Conservation (phyloP, 1,284 basidiomycete species). For the Malassezia sympodialis region DNA sequence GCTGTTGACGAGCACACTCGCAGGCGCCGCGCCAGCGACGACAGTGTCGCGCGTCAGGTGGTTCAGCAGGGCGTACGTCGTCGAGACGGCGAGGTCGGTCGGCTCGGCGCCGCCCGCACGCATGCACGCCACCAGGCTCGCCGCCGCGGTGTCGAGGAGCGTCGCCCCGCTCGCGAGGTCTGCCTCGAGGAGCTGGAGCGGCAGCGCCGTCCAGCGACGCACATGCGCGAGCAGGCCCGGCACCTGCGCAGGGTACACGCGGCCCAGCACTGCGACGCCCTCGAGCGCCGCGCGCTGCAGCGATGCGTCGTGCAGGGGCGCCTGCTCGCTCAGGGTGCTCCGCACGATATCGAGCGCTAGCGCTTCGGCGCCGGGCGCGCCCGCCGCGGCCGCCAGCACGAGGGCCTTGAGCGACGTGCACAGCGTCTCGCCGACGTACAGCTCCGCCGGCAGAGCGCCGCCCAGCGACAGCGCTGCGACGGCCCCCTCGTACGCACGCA, state of each 20-base stretch:
- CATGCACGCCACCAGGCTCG: conserved; percentile 78
- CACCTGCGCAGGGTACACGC: conserved; percentile 72
- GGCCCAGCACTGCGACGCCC: conserved; percentile 66
- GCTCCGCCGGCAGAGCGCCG: conserved; percentile 13
- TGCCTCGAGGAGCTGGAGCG: conserved; percentile 69
- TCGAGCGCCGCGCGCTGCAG: conserved; percentile 78
- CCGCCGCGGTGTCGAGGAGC: conserved; percentile 71
- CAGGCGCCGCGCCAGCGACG: conserved; percentile 16
- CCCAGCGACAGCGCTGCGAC: not conserved
- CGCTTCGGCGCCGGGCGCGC: conserved; percentile 55
- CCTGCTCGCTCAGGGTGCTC: conserved; percentile 67
- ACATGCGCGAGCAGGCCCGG: conserved; percentile 67
- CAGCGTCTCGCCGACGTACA: conserved; percentile 32
- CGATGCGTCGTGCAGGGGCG: conserved; percentile 67
- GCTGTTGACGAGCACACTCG: conserved; percentile 65
- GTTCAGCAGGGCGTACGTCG: conserved; percentile 89
- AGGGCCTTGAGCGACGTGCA: conserved; percentile 63
- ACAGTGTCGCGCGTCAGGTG: conserved; percentile 65
- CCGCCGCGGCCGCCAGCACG: conserved; percentile 68
- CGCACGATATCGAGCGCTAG: conserved; percentile 64
- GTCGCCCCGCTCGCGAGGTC: conserved; percentile 59
- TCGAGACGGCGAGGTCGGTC: conserved; percentile 65
- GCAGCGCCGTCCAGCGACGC: conserved; percentile 76
- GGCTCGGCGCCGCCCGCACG: conserved; percentile 70
- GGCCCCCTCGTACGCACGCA: not conserved